Conservation (phyloP, 2,329 filamentous ascomycete genomes). For the Rutstroemia sp. region DNA sequence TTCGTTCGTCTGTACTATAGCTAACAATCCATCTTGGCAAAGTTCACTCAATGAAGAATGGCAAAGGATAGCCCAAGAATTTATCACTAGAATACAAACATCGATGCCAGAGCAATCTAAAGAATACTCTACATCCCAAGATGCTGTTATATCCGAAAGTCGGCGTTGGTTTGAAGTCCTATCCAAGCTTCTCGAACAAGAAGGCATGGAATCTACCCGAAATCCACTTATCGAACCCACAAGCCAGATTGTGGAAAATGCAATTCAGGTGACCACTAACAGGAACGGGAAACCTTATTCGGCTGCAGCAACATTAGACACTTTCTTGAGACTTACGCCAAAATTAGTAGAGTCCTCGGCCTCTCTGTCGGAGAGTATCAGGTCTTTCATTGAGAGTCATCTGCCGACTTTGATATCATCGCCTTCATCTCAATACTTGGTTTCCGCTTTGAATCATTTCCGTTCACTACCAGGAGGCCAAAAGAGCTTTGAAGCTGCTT, state of each 20-base stretch:
- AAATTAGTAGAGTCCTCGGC: constrained; percentile 33
- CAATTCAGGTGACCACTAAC: constrained; percentile 41
- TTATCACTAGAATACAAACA: constrained; percentile 62
- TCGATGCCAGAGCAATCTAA: constrained; percentile 78
- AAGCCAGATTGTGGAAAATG: constrained; percentile 24
- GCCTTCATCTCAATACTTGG: constrained; percentile 58
- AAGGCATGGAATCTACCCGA: constrained; percentile 14
- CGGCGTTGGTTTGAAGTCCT: constrained; percentile 54
- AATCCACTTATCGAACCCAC: constrained; percentile 15
- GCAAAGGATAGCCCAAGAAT: constrained; percentile 49
- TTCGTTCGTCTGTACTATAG: constrained; percentile 38
- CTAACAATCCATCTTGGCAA: constrained; percentile 37
- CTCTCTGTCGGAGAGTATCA: constrained; percentile 39
- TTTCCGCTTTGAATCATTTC: constrained; percentile 56
- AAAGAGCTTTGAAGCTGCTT: constrained; percentile 15
- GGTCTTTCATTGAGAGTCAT: constrained; percentile 45
- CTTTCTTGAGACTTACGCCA: constrained; percentile 39
- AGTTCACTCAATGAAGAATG: constrained; percentile 51
- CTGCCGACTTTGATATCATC: constrained; percentile 56
- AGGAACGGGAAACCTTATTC: constrained; percentile 61
- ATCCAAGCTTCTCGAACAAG: constrained; percentile 30
- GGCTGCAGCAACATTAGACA: constrained; percentile 51
- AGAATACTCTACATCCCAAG: constrained; percentile 67
- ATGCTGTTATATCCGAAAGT: constrained; percentile 55
- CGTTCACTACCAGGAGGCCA: constrained; percentile 36